These are phyloP conservation scores for Naganishia antarctica DNA, from an alignment of 768 basidiomycete species.

Conservation along the genomic window DNA sequence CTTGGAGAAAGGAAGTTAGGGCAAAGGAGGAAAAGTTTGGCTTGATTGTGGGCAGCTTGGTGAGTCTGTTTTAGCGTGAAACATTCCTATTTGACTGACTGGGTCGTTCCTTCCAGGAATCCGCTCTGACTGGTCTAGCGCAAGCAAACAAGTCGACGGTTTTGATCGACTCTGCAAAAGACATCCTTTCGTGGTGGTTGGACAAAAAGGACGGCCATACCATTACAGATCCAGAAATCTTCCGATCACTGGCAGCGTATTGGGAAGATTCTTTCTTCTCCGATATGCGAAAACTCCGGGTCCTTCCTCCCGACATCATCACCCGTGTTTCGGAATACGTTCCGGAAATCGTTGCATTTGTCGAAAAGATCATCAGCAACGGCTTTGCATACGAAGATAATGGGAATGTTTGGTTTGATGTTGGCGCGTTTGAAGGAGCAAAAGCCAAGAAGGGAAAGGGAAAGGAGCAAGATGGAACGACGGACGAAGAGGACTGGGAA, in stretches of 20 bases:
- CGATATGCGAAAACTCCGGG: constrained; percentile 83
- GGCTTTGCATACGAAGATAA: constrained; percentile 74
- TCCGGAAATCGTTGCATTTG: constrained; percentile 85
- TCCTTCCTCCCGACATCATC: constrained; percentile 79
- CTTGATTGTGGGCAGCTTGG: constrained; percentile 76
- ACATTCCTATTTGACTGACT: neutral
- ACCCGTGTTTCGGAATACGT: constrained; percentile 97
- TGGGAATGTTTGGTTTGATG: constrained; percentile 91
- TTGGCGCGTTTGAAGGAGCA: constrained; percentile 68
- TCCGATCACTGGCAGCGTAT: constrained; percentile 70
- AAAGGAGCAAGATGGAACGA: constrained; percentile 25
- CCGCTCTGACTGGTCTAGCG: constrained; percentile 20
- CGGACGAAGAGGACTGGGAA: constrained; percentile 33
- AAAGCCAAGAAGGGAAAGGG: constrained; percentile 49
- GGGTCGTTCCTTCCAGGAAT: too few species aligned
- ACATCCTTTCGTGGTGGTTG: constrained; percentile 66
- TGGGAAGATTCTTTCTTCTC: constrained; percentile 88
- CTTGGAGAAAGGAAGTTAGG: constrained; percentile 67
- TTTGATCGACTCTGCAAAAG: constrained; percentile 68
- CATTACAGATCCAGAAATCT: constrained; percentile 80
- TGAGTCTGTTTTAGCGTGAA: too few species aligned
- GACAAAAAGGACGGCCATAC: constrained; percentile 72
- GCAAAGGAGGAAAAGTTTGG: constrained; percentile 85
- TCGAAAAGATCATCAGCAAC: constrained; percentile 75
- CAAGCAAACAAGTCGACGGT: constrained; percentile 31